Evolutionary conservation across 768 basidiomycete genomes (phyloP).

Genomic region (Leccinum rimulosum): DNA sequence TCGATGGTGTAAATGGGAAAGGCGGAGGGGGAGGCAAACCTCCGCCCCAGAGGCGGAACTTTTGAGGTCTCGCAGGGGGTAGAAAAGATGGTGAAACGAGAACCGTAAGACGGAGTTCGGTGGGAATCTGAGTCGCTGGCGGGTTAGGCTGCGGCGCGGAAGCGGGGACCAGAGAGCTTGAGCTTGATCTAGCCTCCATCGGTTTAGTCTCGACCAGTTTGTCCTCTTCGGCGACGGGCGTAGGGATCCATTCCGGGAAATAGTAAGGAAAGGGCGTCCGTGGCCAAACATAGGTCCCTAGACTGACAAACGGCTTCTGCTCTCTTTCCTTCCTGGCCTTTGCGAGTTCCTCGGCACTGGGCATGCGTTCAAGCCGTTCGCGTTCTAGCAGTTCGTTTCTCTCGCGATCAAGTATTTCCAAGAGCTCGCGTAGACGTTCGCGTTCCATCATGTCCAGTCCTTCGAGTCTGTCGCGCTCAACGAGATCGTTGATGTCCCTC

Average conservation of each 20-base stretch:
- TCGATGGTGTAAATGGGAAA: slow-evolving; percentile 27
- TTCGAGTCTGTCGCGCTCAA: slow-evolving; percentile 30
- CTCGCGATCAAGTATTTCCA: slow-evolving; percentile 31
- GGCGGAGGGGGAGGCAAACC: slow-evolving; percentile 46
- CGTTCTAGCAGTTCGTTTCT: slow-evolving; percentile 30
- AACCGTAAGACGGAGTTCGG: slow-evolving; percentile 44
- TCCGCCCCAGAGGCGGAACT: slow-evolving; percentile 70
- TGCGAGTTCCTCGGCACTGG: slow-evolving; percentile 33
- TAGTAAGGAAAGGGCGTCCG: slow-evolving; percentile 34
- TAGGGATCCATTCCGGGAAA: slow-evolving; percentile 34
- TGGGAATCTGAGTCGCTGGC: slow-evolving; percentile 18
- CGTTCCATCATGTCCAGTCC: slow-evolving; percentile 29
- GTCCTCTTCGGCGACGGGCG: slow-evolving; percentile 26
- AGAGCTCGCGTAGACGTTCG: slow-evolving; percentile 30
- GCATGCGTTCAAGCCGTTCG: slow-evolving; percentile 32
- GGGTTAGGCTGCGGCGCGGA: slow-evolving; percentile 8
- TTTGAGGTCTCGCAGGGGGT: slow-evolving; percentile 50
- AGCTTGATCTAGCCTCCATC: slow-evolving; percentile 29
- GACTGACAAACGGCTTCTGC: slow-evolving; percentile 28
- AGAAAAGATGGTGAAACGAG: slow-evolving; percentile 59
- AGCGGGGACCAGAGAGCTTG: slow-evolving; percentile 24
- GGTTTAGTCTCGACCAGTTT: slow-evolving; percentile 18
- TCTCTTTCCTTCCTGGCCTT: slow-evolving; percentile 30
- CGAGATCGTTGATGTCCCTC: slow-evolving; percentile 32
- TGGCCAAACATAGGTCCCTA: slow-evolving; percentile 31